Conservation (phyloP, 73 alveolate genomes). For the Uronychia binucleata region DNA sequence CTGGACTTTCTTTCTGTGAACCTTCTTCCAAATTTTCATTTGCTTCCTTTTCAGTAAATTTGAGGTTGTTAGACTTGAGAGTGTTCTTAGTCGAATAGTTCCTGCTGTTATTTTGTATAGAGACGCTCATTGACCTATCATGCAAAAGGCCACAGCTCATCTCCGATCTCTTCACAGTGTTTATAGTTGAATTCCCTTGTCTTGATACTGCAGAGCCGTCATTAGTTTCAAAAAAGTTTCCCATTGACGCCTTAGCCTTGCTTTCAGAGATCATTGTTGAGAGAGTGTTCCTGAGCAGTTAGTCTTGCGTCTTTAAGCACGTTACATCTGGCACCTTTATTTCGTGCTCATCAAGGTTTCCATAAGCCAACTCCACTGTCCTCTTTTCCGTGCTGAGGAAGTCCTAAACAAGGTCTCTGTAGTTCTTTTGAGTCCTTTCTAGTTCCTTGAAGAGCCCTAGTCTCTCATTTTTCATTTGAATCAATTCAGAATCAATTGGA, state of each 20-base stretch:
- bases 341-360: not conserved
- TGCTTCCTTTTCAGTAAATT: not conserved
- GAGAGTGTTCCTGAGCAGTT: not conserved
- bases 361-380: not conserved
- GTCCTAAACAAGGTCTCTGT: not conserved
- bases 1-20: not conserved
- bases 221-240: not conserved
- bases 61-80: not conserved
- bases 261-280: not conserved
- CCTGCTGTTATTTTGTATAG: not conserved
- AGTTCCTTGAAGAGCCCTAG: not conserved
- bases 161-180: not conserved
- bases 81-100: not conserved
- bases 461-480: not conserved
- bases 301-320: not conserved
- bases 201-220: not conserved
- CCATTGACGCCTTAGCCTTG: not conserved
- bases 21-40: not conserved
- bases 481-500: not conserved
- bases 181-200: not conserved
- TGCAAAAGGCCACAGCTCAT: not conserved
- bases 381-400: not conserved
- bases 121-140: not conserved
- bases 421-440: not conserved
- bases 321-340: not conserved